phyloP scores from a whole-genome alignment of 2,329 filamentous ascomycete genomes.

The Aspergillus ochraceoroseus region DNA sequence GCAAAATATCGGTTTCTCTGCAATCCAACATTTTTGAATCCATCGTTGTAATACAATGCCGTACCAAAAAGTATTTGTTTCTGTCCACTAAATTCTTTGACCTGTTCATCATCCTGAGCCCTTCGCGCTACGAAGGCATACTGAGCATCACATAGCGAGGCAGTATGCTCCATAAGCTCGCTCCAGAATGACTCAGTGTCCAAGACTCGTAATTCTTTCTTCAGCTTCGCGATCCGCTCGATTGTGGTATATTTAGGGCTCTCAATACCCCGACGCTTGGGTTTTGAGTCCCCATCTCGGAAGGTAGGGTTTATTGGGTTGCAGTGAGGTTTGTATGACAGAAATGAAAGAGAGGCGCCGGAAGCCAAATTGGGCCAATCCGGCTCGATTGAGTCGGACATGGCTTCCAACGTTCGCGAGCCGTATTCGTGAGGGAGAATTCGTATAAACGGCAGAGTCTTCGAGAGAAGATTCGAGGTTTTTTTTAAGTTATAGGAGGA shows the following conservation, averaged over 20 bases:
- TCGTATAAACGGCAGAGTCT: background rate
- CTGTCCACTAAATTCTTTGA: conserved; percentile 57
- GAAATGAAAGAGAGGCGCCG: conserved; percentile 26
- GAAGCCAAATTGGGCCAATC: conserved; percentile 29
- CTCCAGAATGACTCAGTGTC: conserved; percentile 60
- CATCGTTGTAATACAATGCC: conserved; percentile 63
- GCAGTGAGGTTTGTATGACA: conserved; percentile 32
- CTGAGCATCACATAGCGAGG: conserved; percentile 59
- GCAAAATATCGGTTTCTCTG: conserved; percentile 60
- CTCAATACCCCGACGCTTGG: conserved; percentile 35
- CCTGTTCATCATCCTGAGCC: conserved; percentile 57
- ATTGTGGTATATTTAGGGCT: conserved; percentile 56
- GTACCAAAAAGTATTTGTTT: conserved; percentile 61
- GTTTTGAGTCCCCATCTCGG: conserved; percentile 24
- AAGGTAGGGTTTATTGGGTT: conserved; percentile 23
- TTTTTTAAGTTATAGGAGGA: conserved; percentile 21
- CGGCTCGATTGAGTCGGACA: conserved; percentile 33
- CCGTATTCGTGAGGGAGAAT: too few relatives aligned
- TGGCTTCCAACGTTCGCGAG: conserved; percentile 16
- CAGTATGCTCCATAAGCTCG: conserved; percentile 59
- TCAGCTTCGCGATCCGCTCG: conserved; percentile 57
- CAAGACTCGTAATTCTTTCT: conserved; percentile 50
- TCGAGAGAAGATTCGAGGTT: conserved; percentile 3
- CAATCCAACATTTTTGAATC: conserved; percentile 49
- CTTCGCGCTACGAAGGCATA: conserved; percentile 65